Evolutionary conservation across 768 basidiomycete genomes (phyloP).

Genomic region (Terana coerulea): DNA sequence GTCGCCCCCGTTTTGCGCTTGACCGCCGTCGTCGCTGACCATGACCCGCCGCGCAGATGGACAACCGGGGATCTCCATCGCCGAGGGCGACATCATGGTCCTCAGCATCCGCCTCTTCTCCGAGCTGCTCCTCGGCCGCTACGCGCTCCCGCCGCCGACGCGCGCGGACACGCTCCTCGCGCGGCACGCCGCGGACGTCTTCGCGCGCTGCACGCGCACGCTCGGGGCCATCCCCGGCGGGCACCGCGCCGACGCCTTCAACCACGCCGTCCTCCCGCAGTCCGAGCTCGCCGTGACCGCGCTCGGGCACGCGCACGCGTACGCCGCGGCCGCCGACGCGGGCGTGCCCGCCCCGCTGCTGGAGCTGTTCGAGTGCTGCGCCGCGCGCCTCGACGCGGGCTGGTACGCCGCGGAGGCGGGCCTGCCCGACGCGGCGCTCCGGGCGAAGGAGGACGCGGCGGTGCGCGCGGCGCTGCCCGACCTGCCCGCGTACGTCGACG

Average conservation of each 20-base stretch:
- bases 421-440: no score
- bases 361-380: slow-evolving; percentile 15
- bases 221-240: slow-evolving; percentile 1
- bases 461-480: no score
- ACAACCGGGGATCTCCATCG: slow-evolving; percentile 17
- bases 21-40: background rate
- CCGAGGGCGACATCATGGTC: slow-evolving; percentile 22
- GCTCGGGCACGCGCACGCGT: slow-evolving; percentile 17
- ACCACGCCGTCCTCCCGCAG: slow-evolving; percentile 18
- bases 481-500: no score
- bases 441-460: no score
- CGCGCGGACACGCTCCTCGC: slow-evolving; percentile 12
- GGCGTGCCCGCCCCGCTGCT: slow-evolving; percentile 13
- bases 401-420: slow-evolving; percentile 20
- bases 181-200: slow-evolving; percentile 8
- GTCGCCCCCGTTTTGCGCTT: no score
- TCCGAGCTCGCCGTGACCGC: slow-evolving; percentile 16
- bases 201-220: background rate
- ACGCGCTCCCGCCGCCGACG: slow-evolving; percentile 12
- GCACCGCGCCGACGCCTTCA: slow-evolving; percentile 11
- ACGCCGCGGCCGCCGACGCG: slow-evolving; percentile 11
- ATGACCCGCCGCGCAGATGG: background rate
- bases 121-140: slow-evolving; percentile 16
- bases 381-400: slow-evolving; percentile 12
- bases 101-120: slow-evolving; percentile 20